Percentiles rank a stretch among this genome's conserved stretches.
phyloP scores from a whole-genome alignment of 305 asterid genomes.

The Rubia tinctorum region DNA sequence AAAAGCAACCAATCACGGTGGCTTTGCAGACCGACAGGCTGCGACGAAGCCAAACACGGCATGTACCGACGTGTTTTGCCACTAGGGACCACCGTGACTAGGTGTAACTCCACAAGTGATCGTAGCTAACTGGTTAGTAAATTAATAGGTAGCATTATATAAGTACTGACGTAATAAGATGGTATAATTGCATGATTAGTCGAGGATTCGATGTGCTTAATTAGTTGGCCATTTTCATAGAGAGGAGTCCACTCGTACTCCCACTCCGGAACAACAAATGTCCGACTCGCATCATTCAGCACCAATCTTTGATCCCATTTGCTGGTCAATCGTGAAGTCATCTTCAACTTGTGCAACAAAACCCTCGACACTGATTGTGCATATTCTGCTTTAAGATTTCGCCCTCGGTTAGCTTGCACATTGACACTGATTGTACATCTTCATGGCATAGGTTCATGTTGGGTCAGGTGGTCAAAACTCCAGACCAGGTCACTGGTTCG shows the following conservation, averaged over 20 bases:
- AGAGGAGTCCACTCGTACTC: slow-evolving; percentile 59
- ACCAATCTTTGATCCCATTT: slow-evolving; percentile 41
- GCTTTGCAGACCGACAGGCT: no score
- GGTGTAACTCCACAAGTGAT: background rate
- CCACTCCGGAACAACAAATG: slow-evolving; percentile 39
- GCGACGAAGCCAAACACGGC: no score
- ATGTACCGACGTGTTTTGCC: no score
- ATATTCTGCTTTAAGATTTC: no score
- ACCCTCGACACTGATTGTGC: background rate
- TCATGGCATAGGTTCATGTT: background rate
- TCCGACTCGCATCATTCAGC: slow-evolving; percentile 55
- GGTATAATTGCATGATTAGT: background rate
- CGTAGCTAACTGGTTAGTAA: background rate
- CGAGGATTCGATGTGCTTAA: slow-evolving; percentile 11
- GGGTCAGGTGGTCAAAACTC: background rate
- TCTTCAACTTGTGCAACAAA: slow-evolving; percentile 35
- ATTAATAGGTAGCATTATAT: background rate
- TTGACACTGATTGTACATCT: background rate
- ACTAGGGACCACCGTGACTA: no score
- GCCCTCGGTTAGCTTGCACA: no score
- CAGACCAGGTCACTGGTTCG: background rate
- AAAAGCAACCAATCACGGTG: no score
- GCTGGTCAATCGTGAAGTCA: slow-evolving; percentile 39
- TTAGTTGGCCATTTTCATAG: slow-evolving; percentile 30
- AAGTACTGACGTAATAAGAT: background rate